A percentile compares a stretch with the other conserved stretches of the same genome.
These are phyloP conservation scores for Calamus simplicifolius DNA, from an alignment of 176 grass and related monocot species.

Conservation along the genomic window DNA sequence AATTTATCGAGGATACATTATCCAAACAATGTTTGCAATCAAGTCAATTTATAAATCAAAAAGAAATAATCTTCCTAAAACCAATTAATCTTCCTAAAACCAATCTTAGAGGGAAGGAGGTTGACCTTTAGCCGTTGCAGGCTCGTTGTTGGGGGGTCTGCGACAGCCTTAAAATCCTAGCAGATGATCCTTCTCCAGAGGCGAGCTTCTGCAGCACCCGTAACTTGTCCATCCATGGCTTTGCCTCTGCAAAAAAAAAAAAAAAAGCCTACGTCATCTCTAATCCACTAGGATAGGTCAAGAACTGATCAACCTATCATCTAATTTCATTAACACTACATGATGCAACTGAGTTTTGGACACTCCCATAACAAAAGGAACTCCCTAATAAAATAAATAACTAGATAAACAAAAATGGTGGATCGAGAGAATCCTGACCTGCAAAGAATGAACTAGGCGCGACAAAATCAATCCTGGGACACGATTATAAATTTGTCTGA, in stretches of 20 bases:
- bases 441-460: conserved; percentile 81
- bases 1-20: no score
- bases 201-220: conserved; percentile 66
- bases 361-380: no score
- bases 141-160: conserved; percentile 94
- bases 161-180: conserved; percentile 90
- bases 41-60: no score
- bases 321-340: no score
- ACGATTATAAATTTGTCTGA: conserved; percentile 2
- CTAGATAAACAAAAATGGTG: background rate
- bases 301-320: no score
- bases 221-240: conserved; percentile 92
- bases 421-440: conserved; percentile 27
- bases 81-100: no score
- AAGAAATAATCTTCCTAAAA: no score
- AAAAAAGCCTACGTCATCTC: background rate
- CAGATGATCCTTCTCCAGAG: conserved; percentile 43
- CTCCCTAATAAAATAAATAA: background rate
- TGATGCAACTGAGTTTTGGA: no score
- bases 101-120: background rate
- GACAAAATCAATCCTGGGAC: conserved; percentile 81
- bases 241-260: conserved; percentile 41
- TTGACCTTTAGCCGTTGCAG: conserved; percentile 86
- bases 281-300: no score
- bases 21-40: no score